Percentiles rank a stretch among this genome's conserved stretches.
Evolutionary conservation across 495 filamentous ascomycete genomes (phyloP).

Genomic region (Staphylotrichum longicolle): DNA sequence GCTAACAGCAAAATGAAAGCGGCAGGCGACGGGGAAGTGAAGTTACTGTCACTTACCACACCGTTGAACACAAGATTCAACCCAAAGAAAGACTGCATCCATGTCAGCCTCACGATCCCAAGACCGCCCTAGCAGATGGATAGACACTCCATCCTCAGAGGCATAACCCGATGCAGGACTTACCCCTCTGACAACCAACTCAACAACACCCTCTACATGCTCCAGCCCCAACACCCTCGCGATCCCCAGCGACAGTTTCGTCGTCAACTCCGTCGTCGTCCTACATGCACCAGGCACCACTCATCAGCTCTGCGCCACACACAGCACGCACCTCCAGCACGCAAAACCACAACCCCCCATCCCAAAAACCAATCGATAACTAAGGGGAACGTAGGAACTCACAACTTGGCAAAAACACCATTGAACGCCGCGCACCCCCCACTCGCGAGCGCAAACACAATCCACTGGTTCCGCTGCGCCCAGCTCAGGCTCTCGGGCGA

Average conservation of each 20-base stretch:
- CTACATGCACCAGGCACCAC: conserved; percentile 38
- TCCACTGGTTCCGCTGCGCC: conserved; percentile 59
- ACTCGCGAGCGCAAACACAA: conserved; percentile 76
- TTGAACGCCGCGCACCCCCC: conserved; percentile 91
- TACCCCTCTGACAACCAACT: conserved; percentile 68
- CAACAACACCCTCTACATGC: conserved; percentile 54
- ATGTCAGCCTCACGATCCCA: conserved; percentile 17
- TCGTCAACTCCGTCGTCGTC: conserved; percentile 82
- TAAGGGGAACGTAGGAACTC: conserved; percentile 29
- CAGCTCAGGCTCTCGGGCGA: conserved; percentile 27
- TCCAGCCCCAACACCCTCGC: conserved; percentile 59
- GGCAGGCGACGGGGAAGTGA: too few relatives aligned
- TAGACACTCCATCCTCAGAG: too few relatives aligned
- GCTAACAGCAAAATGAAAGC: background rate
- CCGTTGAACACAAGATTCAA: conserved; percentile 88
- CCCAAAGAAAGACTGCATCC: conserved; percentile 72
- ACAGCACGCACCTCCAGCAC: too few relatives aligned
- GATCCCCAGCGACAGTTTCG: conserved; percentile 62
- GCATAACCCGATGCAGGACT: conserved; percentile 26
- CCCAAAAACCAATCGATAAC: background rate
- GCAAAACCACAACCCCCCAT: background rate
- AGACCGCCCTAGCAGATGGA: background rate
- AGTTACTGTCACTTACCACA: conserved; percentile 48
- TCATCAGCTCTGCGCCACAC: too few relatives aligned
- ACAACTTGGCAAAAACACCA: conserved; percentile 96